A percentile compares a stretch with the other conserved stretches of the same genome.
Evolutionary conservation across 768 basidiomycete species (phyloP).

Genomic region (Hydnomerulius pinastri): DNA sequence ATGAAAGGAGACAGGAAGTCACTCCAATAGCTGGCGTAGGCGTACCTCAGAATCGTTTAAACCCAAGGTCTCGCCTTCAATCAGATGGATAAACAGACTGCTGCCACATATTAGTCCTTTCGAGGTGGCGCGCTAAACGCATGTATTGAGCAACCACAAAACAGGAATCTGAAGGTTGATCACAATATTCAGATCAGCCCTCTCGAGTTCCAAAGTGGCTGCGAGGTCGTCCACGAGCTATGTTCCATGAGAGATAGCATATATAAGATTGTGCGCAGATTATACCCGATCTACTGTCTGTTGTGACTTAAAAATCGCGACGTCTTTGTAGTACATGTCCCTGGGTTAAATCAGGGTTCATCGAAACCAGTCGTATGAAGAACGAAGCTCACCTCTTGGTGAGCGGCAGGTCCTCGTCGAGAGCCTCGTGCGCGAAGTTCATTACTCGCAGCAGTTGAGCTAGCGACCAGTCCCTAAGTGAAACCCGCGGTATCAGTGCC

Average conservation of each 20-base stretch:
- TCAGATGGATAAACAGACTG: slow-evolving; percentile 57
- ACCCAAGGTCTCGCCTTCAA: slow-evolving; percentile 51
- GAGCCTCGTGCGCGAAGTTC: slow-evolving; percentile 69
- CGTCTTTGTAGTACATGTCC: slow-evolving; percentile 89
- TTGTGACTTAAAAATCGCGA: slow-evolving; percentile 75
- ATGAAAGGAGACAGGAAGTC: not conserved
- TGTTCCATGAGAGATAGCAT: slow-evolving; percentile 1
- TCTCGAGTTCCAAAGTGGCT: slow-evolving; percentile 71
- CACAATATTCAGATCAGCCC: slow-evolving; percentile 83
- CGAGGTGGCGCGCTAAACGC: slow-evolving; percentile 73
- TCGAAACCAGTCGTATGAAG: slow-evolving; percentile 9
- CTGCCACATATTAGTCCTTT: slow-evolving; percentile 86
- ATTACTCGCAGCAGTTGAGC: slow-evolving; percentile 71
- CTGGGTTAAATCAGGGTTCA: slow-evolving; percentile 38
- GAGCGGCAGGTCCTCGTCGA: slow-evolving; percentile 51
- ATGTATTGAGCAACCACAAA: slow-evolving; percentile 10
- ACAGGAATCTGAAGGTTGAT: not conserved
- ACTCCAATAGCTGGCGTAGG: not conserved
- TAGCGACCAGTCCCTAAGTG: slow-evolving; percentile 27
- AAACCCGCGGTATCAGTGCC: not conserved
- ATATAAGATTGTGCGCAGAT: slow-evolving; percentile 13
- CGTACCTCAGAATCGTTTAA: slow-evolving; percentile 62
- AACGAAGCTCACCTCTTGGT: slow-evolving; percentile 61
- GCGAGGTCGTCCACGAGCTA: slow-evolving; percentile 91
- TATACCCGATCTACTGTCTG: slow-evolving; percentile 77